Conservation (phyloP, 2,329 filamentous ascomycete genomes). For the Colletotrichum noveboracense region DNA sequence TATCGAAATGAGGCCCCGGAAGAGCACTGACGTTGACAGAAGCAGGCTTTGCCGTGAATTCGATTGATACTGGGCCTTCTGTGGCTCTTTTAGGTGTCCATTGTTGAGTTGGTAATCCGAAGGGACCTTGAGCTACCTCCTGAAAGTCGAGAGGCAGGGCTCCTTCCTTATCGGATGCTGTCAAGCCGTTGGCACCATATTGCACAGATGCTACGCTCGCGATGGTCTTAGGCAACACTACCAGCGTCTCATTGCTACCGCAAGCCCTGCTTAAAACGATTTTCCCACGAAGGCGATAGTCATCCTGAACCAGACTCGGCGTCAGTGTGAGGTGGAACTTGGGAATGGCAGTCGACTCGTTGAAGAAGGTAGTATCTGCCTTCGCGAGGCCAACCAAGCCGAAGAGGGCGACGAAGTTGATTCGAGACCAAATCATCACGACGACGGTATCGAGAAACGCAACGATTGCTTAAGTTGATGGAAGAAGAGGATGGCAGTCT, state of each 20-base stretch:
- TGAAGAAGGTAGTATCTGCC: neutral
- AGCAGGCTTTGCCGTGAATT: neutral
- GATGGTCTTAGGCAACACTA: neutral
- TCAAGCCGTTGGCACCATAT: neutral
- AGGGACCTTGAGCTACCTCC: neutral
- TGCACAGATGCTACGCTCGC: neutral
- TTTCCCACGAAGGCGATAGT: neutral
- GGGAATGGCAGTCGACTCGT: neutral
- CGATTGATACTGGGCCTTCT: neutral
- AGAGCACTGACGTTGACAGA: neutral
- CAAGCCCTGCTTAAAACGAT: neutral
- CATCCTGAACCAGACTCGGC: neutral
- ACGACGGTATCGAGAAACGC: neutral
- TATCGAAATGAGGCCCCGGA: neutral
- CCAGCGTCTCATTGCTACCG: neutral
- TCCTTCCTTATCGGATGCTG: neutral
- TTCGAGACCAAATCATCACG: neutral
- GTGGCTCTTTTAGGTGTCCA: neutral
- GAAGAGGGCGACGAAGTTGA: neutral
- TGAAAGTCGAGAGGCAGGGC: conserved; percentile 3
- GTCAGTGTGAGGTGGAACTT: neutral
- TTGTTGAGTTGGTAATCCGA: neutral
- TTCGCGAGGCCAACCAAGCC: neutral
- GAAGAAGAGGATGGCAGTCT: neutral
- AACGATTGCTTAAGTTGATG: rapidly evolving